phyloP scores from a whole-genome alignment of 1,284 basidiomycete species.

The Trametes versicolor region DNA sequence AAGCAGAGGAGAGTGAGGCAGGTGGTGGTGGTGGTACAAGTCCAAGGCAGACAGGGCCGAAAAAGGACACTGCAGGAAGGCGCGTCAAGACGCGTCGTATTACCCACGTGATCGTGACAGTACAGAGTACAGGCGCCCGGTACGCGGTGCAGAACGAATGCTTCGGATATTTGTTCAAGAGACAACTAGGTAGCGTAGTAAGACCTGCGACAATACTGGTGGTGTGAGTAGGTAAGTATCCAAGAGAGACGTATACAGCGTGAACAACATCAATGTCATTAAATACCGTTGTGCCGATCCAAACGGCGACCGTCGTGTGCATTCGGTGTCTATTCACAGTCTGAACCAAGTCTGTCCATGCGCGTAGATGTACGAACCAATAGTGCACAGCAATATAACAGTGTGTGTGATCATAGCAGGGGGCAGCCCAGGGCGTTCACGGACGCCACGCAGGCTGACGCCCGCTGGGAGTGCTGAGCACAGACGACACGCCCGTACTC shows the following conservation, averaged over 20 bases:
- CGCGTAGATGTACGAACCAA: constrained; percentile 18
- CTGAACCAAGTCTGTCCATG: constrained; percentile 25
- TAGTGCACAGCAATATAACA: constrained; percentile 35
- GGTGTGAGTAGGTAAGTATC: constrained; percentile 15
- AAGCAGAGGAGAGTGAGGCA: constrained; percentile 48
- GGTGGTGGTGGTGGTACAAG: constrained; percentile 5
- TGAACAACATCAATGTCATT: constrained; percentile 36
- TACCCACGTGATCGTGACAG: constrained; percentile 22
- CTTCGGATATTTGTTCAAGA: constrained; percentile 8
- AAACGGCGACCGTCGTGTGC: constrained; percentile 5
- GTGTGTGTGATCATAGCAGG: constrained; percentile 20
- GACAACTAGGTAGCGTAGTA: constrained; percentile 9
- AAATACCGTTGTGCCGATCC: constrained; percentile 30
- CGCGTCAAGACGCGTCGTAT: constrained; percentile 21
- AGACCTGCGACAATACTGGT: constrained; percentile 3
- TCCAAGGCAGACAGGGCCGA: background rate
- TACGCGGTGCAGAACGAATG: background rate
- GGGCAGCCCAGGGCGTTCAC: constrained; percentile 32
- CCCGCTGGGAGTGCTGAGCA: constrained; percentile 33
- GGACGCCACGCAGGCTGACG: constrained; percentile 45
- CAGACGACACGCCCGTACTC: constrained; percentile 30
- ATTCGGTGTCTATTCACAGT: constrained; percentile 25
- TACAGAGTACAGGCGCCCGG: background rate
- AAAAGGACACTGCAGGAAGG: background rate
- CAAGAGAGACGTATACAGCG: constrained; percentile 30